phyloP scores from a whole-genome alignment of 257 asterid genomes.

The Nemophila menziesii region DNA sequence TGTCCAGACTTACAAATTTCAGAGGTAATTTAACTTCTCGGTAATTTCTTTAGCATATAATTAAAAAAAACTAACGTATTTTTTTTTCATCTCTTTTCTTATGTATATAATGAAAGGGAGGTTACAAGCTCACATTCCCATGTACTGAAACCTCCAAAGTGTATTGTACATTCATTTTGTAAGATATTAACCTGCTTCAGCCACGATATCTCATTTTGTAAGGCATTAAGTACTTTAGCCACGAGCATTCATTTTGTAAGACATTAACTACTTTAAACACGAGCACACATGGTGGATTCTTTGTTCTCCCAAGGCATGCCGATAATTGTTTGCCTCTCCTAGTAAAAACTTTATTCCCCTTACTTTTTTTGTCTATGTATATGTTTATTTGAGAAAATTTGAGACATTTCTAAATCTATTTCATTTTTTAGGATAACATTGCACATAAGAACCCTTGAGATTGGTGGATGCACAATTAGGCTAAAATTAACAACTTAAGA shows the following conservation, averaged over 20 bases:
- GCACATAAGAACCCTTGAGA: too few species aligned
- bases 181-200: conserved; percentile 63
- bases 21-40: too few species aligned
- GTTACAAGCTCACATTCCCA: conserved; percentile 45
- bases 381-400: too few species aligned
- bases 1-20: neutral
- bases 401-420: too few species aligned
- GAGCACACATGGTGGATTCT: conserved; percentile 78
- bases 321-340: conserved; percentile 61
- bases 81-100: conserved; percentile 7
- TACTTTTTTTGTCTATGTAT: too few species aligned
- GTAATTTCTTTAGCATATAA: too few species aligned
- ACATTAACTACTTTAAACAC: conserved; percentile 62
- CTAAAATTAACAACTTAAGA: too few species aligned
- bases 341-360: too few species aligned
- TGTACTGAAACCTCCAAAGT: conserved; percentile 33
- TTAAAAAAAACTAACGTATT: neutral
- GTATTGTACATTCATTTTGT: conserved; percentile 45
- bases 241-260: conserved; percentile 56
- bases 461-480: too few species aligned
- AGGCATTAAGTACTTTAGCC: conserved; percentile 59
- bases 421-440: too few species aligned
- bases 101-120: conserved; percentile 37
- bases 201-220: conserved; percentile 54
- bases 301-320: conserved; percentile 62